A percentile compares a stretch with the other conserved stretches of the same genome.
These are phyloP conservation scores for Candida sojae DNA, from an alignment of 1,139 yeast species.

Conservation along the genomic window DNA sequence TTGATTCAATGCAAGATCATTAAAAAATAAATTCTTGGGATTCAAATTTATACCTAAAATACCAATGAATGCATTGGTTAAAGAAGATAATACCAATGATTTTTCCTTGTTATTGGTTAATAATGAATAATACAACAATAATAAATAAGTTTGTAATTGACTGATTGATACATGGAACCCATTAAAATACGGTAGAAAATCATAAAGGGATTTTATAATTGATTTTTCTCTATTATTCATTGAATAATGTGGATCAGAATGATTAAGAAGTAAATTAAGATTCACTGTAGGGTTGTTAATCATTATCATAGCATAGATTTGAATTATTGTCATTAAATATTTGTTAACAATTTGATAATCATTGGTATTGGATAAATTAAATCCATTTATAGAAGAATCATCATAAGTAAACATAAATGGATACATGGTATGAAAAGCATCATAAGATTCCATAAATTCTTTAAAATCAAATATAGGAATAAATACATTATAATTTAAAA, in stretches of 20 bases:
- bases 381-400: conserved; percentile 52
- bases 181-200: conserved; percentile 48
- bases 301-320: conserved; percentile 49
- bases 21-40: conserved; percentile 46
- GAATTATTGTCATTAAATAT: conserved; percentile 47
- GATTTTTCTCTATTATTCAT: conserved; percentile 18
- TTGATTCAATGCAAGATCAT: conserved; percentile 40
- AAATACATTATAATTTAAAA: conserved; percentile 56
- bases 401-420: conserved; percentile 53
- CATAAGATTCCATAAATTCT: conserved; percentile 57
- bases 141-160: conserved; percentile 45
- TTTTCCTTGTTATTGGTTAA: conserved; percentile 50
- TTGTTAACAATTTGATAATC: conserved; percentile 55
- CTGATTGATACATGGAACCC: conserved; percentile 44
- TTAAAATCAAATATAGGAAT: conserved; percentile 65
- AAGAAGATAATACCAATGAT: conserved; percentile 42
- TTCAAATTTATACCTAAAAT: conserved; percentile 49
- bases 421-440: conserved; percentile 58
- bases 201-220: conserved; percentile 41
- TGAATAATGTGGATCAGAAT: conserved; percentile 37
- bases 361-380: conserved; percentile 46
- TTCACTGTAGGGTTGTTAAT: conserved; percentile 50
- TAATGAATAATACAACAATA: conserved; percentile 45
- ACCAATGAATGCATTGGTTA: conserved; percentile 49
- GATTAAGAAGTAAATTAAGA: conserved; percentile 42